Evolutionary conservation across 2,329 filamentous ascomycete species (phyloP).

Genomic region (Arthroderma uncinatum): DNA sequence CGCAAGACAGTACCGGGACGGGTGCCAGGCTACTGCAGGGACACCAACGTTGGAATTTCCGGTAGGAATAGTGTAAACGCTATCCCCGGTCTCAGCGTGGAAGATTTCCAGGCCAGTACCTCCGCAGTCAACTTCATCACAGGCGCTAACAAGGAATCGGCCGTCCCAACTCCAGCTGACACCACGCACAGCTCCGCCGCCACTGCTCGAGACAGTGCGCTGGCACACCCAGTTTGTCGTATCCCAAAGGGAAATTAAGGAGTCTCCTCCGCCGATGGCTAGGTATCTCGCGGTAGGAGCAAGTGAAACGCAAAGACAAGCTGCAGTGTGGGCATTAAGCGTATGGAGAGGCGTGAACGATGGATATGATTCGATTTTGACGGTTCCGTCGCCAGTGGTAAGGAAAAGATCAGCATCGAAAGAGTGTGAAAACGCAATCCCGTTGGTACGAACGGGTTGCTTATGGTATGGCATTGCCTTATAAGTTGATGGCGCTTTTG

Average conservation of each 20-base stretch:
- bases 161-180: slow-evolving; percentile 43
- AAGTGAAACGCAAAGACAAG: slow-evolving; percentile 37
- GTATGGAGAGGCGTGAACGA: slow-evolving; percentile 36
- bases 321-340: slow-evolving; percentile 39
- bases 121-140: slow-evolving; percentile 36
- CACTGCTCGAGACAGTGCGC: slow-evolving; percentile 36
- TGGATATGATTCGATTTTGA: slow-evolving; percentile 39
- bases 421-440: slow-evolving; percentile 38
- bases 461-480: slow-evolving; percentile 33
- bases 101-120: slow-evolving; percentile 39
- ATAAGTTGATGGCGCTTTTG: slow-evolving; percentile 22
- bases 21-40: slow-evolving; percentile 41
- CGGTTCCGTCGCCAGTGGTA: slow-evolving; percentile 40
- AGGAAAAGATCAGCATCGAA: slow-evolving; percentile 34
- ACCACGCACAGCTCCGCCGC: slow-evolving; percentile 36
- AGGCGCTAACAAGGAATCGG: slow-evolving; percentile 38
- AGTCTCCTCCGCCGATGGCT: slow-evolving; percentile 39
- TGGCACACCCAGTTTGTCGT: slow-evolving; percentile 42
- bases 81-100: slow-evolving; percentile 41
- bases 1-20: slow-evolving; percentile 39
- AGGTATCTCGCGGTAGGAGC: slow-evolving; percentile 40
- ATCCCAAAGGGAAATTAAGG: slow-evolving; percentile 42
- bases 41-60: slow-evolving; percentile 30
- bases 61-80: slow-evolving; percentile 36
- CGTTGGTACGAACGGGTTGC: slow-evolving; percentile 39